phyloP scores from a whole-genome alignment of 169 alveolate genomes.

The Perkinsus marinus region DNA sequence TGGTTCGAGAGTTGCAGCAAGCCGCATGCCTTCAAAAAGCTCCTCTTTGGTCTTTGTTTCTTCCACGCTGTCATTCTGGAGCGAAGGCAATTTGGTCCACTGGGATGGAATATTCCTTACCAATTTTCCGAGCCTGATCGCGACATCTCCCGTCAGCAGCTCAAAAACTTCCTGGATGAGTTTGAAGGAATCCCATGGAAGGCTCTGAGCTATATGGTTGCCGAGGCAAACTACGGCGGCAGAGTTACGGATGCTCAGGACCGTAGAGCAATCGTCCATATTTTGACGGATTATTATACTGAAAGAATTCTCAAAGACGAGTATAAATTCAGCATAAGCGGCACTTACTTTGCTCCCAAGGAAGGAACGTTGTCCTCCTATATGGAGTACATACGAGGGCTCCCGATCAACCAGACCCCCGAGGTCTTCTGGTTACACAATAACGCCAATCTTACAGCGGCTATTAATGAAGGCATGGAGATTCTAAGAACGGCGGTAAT shows the following conservation, averaged over 20 bases:
- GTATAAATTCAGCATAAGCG: slow-evolving; percentile 56
- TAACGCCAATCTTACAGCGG: slow-evolving; percentile 77
- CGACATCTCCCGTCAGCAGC: slow-evolving; percentile 80
- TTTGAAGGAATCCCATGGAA: slow-evolving; percentile 73
- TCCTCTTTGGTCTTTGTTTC: slow-evolving; percentile 78
- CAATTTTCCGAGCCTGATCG: slow-evolving; percentile 85
- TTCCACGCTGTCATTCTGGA: slow-evolving; percentile 83
- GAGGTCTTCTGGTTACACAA: slow-evolving; percentile 77
- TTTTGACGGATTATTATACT: slow-evolving; percentile 66
- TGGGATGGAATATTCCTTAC: slow-evolving; percentile 92
- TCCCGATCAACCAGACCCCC: slow-evolving; percentile 64
- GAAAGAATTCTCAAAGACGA: slow-evolving; percentile 60
- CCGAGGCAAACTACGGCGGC: slow-evolving; percentile 93
- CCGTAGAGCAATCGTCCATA: slow-evolving; percentile 39
- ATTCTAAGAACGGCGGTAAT: slow-evolving; percentile 48
- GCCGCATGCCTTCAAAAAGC: slow-evolving; percentile 75
- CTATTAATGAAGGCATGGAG: slow-evolving; percentile 57
- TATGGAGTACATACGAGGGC: slow-evolving; percentile 47
- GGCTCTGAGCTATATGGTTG: slow-evolving; percentile 77
- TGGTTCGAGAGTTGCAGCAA: slow-evolving; percentile 71
- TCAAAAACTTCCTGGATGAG: slow-evolving; percentile 68
- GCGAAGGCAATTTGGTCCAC: slow-evolving; percentile 85
- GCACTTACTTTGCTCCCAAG: slow-evolving; percentile 58
- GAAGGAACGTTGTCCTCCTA: slow-evolving; percentile 48
- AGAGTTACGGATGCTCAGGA: slow-evolving; percentile 89